These are phyloP conservation scores for Penicillium cosmopolitanum DNA, from an alignment of 495 filamentous ascomycete genomes.

Conservation along the genomic window DNA sequence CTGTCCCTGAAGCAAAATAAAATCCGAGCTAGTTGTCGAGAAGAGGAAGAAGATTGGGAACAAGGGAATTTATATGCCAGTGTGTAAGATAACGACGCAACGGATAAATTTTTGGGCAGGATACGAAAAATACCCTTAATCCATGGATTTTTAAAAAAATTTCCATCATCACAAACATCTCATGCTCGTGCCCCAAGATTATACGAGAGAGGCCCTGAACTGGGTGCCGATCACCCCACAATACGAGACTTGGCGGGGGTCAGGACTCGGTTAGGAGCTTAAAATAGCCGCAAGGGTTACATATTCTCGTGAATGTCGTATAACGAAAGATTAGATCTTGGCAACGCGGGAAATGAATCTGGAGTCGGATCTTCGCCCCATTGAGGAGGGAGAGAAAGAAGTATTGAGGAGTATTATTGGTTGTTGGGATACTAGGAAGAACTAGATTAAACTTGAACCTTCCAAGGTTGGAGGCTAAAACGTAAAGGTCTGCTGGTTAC, in stretches of 20 bases:
- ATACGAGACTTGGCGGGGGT: conserved; percentile 12
- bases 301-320: neutral
- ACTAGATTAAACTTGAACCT: too few relatives aligned
- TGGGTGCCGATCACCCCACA: conserved; percentile 1
- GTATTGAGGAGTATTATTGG: too few relatives aligned
- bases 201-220: conserved; percentile 1
- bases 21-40: neutral
- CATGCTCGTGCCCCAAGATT: neutral
- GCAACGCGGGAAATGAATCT: too few relatives aligned
- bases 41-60: too few relatives aligned
- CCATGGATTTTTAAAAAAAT: neutral
- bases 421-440: too few relatives aligned
- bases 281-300: conserved; percentile 11
- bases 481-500: too few relatives aligned
- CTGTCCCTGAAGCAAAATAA: neutral
- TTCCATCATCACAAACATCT: neutral
- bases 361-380: too few relatives aligned
- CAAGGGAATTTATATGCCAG: too few relatives aligned
- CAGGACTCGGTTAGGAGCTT: conserved; percentile 1
- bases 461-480: too few relatives aligned
- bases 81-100: neutral
- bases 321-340: neutral
- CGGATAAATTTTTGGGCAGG: neutral
- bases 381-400: too few relatives aligned
- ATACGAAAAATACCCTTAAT: neutral